A percentile compares a stretch with the other conserved stretches of the same genome.
These are phyloP conservation scores for Erythrobasidium hasegawianum DNA, from an alignment of 1,284 basidiomycete species.

Conservation along the genomic window DNA sequence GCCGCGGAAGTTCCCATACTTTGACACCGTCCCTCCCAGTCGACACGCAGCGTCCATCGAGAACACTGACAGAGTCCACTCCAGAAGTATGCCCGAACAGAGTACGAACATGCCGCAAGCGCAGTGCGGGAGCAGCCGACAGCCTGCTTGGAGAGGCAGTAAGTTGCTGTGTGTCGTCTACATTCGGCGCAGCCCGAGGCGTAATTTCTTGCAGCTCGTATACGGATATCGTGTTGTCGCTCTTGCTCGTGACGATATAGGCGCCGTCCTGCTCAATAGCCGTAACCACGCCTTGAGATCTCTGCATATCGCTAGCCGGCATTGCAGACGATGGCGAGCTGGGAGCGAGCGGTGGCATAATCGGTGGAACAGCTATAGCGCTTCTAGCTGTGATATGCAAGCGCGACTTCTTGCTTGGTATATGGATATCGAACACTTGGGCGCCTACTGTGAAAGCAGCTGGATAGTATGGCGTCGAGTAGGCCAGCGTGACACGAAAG, in stretches of 20 bases:
- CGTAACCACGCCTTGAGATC: constrained; percentile 24
- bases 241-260: constrained; percentile 44
- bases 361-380: constrained; percentile 36
- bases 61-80: constrained; percentile 45
- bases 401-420: constrained; percentile 14
- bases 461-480: constrained; percentile 46
- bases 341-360: neutral
- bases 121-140: constrained; percentile 20
- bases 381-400: constrained; percentile 20
- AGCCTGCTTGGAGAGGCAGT: constrained; percentile 6
- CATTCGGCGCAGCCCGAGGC: constrained; percentile 3
- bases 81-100: constrained; percentile 48
- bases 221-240: constrained; percentile 46
- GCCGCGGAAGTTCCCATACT: constrained; percentile 44
- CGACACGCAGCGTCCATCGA: constrained; percentile 44
- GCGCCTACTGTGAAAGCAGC: constrained; percentile 45
- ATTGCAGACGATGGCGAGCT: neutral
- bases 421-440: constrained; percentile 43
- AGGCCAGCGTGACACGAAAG: constrained; percentile 44
- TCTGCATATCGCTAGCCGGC: neutral
- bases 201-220: constrained; percentile 41
- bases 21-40: constrained; percentile 48
- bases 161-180: neutral
- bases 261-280: constrained; percentile 45
- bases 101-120: constrained; percentile 42